phyloP scores from a whole-genome alignment of 2,329 filamentous ascomycete genomes.

The Microdochium paspali region DNA sequence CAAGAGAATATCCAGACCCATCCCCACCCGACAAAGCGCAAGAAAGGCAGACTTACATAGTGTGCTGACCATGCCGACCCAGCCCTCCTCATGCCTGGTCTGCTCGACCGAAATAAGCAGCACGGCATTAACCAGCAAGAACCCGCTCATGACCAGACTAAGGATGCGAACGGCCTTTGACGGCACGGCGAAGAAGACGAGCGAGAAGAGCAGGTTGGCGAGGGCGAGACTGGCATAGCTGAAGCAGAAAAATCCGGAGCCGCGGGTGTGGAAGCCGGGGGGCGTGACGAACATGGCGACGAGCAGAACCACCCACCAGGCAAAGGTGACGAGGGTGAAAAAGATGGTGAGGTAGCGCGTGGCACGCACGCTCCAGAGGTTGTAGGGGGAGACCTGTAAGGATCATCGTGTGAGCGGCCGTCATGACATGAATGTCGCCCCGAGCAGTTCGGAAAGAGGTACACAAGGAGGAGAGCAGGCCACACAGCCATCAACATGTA shows the following conservation, averaged over 20 bases:
- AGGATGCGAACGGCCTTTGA: conserved; percentile 70
- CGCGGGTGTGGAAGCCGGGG: conserved; percentile 74
- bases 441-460: no score
- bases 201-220: conserved; percentile 63
- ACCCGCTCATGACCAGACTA: conserved; percentile 54
- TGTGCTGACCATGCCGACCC: conserved; percentile 81
- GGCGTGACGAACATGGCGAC: conserved; percentile 86
- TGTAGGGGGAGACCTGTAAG: conserved; percentile 74
- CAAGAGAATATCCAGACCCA: conserved; percentile 9
- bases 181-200: conserved; percentile 83
- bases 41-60: conserved; percentile 36
- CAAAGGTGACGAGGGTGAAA: conserved; percentile 64
- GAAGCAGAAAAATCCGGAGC: conserved; percentile 89
- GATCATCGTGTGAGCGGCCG: conserved; percentile 8
- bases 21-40: background rate
- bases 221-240: conserved; percentile 72
- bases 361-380: conserved; percentile 81
- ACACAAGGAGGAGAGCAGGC: no score
- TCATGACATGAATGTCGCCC: no score
- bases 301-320: conserved; percentile 93
- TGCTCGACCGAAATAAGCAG: conserved; percentile 67
- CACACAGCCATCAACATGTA: no score
- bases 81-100: conserved; percentile 76
- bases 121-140: conserved; percentile 68
- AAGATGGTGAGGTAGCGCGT: conserved; percentile 69